Conservation (phyloP, 495 filamentous ascomycete species). For the Aspergillus nanangensis region DNA sequence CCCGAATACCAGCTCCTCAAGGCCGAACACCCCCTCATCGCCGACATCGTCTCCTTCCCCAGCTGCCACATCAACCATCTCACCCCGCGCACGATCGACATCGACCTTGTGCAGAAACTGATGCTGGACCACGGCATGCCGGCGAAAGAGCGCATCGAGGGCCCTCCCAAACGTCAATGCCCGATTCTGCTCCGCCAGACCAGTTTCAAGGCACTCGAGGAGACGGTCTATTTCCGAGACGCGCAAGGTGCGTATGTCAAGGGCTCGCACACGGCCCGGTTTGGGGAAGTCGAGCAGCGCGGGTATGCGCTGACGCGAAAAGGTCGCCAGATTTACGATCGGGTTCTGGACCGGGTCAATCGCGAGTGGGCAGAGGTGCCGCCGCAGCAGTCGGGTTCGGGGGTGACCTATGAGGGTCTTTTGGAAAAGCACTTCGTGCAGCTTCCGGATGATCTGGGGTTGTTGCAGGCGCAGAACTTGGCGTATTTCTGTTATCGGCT, state of each 20-base stretch:
- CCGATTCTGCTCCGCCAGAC: slow-evolving; percentile 39
- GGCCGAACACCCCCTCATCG: slow-evolving; percentile 35
- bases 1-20: slow-evolving; percentile 34
- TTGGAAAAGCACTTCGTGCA: slow-evolving; percentile 19
- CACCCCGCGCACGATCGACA: slow-evolving; percentile 41
- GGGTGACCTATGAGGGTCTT: slow-evolving; percentile 14
- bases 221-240: slow-evolving; percentile 29
- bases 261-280: slow-evolving; percentile 37
- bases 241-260: slow-evolving; percentile 11
- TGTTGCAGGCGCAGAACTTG: slow-evolving; percentile 21
- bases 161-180: slow-evolving; percentile 29
- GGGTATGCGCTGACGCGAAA: slow-evolving; percentile 34
- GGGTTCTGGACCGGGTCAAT: slow-evolving; percentile 16
- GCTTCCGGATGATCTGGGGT: slow-evolving; percentile 27
- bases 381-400: too few relatives aligned
- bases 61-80: slow-evolving; percentile 43
- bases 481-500: slow-evolving; percentile 29
- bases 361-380: background rate
- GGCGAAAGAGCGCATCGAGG: slow-evolving; percentile 38
- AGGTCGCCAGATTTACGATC: slow-evolving; percentile 36
- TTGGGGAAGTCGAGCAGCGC: slow-evolving; percentile 42
- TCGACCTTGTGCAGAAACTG: slow-evolving; percentile 28
- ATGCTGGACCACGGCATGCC: slow-evolving; percentile 31
- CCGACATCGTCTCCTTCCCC: slow-evolving; percentile 38
- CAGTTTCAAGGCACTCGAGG: slow-evolving; percentile 39